These are phyloP conservation scores for Hermanozyma aechmeae DNA, from an alignment of 805 yeast genomes.

Conservation along the genomic window DNA sequence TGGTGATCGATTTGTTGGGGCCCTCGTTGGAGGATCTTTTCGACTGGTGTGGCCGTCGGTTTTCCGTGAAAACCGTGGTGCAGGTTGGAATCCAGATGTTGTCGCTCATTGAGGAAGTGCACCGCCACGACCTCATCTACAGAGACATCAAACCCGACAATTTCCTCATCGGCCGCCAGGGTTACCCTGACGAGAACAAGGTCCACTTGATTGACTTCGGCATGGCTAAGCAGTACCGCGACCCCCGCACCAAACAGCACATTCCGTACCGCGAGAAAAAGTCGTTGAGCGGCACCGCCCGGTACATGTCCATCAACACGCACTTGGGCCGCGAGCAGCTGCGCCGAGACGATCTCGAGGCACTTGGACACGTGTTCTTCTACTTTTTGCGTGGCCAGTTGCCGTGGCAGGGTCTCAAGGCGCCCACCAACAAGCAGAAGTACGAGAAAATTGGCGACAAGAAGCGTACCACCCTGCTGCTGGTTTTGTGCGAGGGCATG, in stretches of 20 bases:
- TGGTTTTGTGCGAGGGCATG: conserved; percentile 67
- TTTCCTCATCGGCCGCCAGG: conserved; percentile 60
- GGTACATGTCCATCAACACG: conserved; percentile 92
- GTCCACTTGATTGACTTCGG: conserved; percentile 77
- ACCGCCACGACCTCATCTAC: conserved; percentile 67
- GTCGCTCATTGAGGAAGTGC: conserved; percentile 59
- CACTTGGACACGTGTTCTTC: conserved; percentile 87
- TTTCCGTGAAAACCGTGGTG: conserved; percentile 63
- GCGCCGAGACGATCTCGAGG: conserved; percentile 93
- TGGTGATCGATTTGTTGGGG: conserved; percentile 69
- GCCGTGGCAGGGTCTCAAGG: conserved; percentile 98
- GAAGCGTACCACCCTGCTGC: conserved; percentile 84
- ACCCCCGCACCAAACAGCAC: conserved; percentile 71
- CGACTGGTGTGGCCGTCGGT: conserved; percentile 81
- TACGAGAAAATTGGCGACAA: conserved; percentile 94
- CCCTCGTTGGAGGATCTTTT: conserved; percentile 77
- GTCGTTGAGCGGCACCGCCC: conserved; percentile 93
- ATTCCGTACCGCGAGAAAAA: conserved; percentile 92
- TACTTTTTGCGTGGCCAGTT: conserved; percentile 92
- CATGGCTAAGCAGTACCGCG: conserved; percentile 80
- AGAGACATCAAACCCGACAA: conserved; percentile 82
- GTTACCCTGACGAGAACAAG: conserved; percentile 50
- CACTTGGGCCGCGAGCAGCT: conserved; percentile 96
- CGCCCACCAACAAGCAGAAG: conserved; percentile 93
- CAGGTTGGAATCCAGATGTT: conserved; percentile 76